Conservation (phyloP, 2,329 filamentous ascomycete species). For the Nemania abortiva region DNA sequence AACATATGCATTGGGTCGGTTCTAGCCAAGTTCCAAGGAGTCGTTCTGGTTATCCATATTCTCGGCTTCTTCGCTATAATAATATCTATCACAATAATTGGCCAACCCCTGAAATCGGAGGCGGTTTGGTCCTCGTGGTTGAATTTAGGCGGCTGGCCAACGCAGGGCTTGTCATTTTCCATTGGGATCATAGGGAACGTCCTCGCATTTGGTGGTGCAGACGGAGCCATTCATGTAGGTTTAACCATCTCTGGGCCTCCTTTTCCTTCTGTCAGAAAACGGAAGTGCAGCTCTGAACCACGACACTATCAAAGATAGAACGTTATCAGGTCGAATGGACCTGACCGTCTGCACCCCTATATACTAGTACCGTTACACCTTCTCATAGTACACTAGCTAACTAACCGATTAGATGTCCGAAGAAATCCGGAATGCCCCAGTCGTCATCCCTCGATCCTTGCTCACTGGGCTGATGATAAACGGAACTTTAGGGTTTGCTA, state of each 20-base stretch:
- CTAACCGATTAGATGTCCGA: slow-evolving; percentile 54
- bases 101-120: slow-evolving; percentile 31
- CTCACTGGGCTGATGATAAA: slow-evolving; percentile 63
- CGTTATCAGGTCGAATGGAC: too few relatives aligned
- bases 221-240: slow-evolving; percentile 50
- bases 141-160: slow-evolving; percentile 62
- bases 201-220: slow-evolving; percentile 54
- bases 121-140: slow-evolving; percentile 62
- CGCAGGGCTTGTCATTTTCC: slow-evolving; percentile 53
- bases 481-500: slow-evolving; percentile 63
- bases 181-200: slow-evolving; percentile 37
- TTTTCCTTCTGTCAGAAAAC: too few relatives aligned
- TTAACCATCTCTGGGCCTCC: not conserved
- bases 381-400: not conserved
- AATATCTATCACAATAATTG: slow-evolving; percentile 52
- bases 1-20: slow-evolving; percentile 48
- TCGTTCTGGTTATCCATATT: slow-evolving; percentile 57
- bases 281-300: too few relatives aligned
- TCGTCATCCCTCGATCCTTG: slow-evolving; percentile 63
- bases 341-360: too few relatives aligned
- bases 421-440: slow-evolving; percentile 60
- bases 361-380: too few relatives aligned
- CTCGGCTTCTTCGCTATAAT: slow-evolving; percentile 46
- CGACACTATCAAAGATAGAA: too few relatives aligned
- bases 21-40: slow-evolving; percentile 56